Evolutionary conservation across 164 flowering plant species (phyloP), one percentile per base, ranked within the genome.

Genomic region (Cinnamomum chago): DNA sequence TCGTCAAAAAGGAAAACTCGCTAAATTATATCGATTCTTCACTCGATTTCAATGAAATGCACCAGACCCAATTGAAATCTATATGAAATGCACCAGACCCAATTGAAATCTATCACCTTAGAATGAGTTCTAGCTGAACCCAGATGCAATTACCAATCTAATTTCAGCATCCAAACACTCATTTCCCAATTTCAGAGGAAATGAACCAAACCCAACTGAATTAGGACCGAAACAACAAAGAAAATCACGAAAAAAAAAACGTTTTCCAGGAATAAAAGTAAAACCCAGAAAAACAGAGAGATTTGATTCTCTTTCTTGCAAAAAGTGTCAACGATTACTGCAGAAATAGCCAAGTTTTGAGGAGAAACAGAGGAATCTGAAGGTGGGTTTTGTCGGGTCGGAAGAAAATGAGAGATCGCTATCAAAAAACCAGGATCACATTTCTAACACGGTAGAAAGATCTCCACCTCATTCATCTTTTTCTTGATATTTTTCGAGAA

Each of bases 351-450:
- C 5, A 69, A 12, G 25, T 65, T 24, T 40, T 23, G 20, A 65
- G 70, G 30, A 51, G 64, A 47, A 23, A 51, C 40, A n/a, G 50
- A 13, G n/a, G 20, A 67, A 73, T 27, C 70, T 15, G 58, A 22
- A 50, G 68, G 62, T 64, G 70, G 70, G 24, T 65, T 50, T 40
- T 73, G 75, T 22, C 47, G 50, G 69, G 33, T 25, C n/a, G 23
- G 40, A 51, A 73, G 35, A 51, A 66, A 51, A 27, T n/a, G n/a
- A 22, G 27, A 51, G 66, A 27, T 14, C 18, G 24, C 17, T 20
- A 1, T 68, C n/a, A 10, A 55, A 13, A 7, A n/a, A 71, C 13
- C 1, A 24, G n/a, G 62, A 71, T 75, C 68, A 75, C 18, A 55
- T 7, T 40, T 47, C 33, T 15, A 20, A 20, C 2, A 68, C n/a